phyloP scores from a whole-genome alignment of 257 asterid genomes.

The Sherardia arvensis region DNA sequence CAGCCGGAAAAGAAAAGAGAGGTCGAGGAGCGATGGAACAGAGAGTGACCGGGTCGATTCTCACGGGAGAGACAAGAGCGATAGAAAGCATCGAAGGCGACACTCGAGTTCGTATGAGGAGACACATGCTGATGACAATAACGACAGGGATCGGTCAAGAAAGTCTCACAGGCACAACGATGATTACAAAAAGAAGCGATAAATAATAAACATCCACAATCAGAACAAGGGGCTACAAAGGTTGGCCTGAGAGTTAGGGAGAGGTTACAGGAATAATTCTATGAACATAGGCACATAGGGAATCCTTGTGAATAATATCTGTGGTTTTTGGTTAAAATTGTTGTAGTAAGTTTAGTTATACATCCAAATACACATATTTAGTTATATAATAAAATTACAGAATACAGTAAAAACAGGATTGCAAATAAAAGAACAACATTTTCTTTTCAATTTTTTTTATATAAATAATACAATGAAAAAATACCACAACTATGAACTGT shows the following conservation, averaged over 20 bases:
- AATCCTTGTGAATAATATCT: background rate
- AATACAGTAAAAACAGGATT: too few species aligned
- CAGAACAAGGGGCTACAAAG: background rate
- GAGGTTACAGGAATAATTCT: constrained; percentile 30
- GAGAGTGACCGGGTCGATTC: constrained; percentile 49
- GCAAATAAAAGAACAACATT: too few species aligned
- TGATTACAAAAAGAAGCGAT: constrained; percentile 51
- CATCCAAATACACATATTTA: too few species aligned
- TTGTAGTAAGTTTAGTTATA: background rate
- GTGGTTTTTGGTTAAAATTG: background rate
- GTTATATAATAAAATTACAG: too few species aligned
- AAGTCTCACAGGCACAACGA: constrained; percentile 36
- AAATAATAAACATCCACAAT: background rate
- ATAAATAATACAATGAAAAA: too few species aligned
- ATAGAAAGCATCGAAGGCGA: constrained; percentile 47
- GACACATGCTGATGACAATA: constrained; percentile 26
- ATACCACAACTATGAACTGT: too few species aligned
- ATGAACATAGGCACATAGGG: constrained; percentile 28
- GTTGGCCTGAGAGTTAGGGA: constrained; percentile 37
- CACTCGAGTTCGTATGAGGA: constrained; percentile 29
- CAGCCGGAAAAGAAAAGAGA: constrained; percentile 43
- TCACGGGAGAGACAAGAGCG: constrained; percentile 52
- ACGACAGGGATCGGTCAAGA: constrained; percentile 48
- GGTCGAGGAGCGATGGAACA: constrained; percentile 35
- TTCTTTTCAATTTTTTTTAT: too few species aligned